Percentiles rank a stretch among this genome's conserved stretches.
phyloP scores from a whole-genome alignment of 2,329 filamentous ascomycete genomes.

The Aspergillus transmontanensis region DNA sequence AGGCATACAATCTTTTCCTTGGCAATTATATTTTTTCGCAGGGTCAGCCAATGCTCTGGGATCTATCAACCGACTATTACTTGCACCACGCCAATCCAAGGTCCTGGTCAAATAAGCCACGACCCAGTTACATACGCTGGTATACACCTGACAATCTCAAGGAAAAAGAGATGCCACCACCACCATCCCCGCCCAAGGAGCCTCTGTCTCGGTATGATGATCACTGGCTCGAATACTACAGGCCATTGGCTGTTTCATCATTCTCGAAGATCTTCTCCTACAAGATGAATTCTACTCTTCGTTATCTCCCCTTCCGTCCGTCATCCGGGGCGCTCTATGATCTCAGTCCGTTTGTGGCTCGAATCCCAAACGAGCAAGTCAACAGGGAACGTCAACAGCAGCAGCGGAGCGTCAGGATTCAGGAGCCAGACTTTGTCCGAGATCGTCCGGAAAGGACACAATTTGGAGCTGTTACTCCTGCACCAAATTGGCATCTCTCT shows the following conservation, averaged over 20 bases:
- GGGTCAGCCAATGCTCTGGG: constrained; percentile 95
- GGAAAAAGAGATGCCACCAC: constrained; percentile 60
- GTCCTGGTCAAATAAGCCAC: constrained; percentile 64
- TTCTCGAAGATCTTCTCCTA: constrained; percentile 91
- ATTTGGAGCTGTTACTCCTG: not conserved
- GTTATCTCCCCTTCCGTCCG: constrained; percentile 75
- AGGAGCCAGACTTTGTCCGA: constrained; percentile 58
- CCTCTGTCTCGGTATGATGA: constrained; percentile 70
- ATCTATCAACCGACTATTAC: constrained; percentile 92
- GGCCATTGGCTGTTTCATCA: constrained; percentile 82
- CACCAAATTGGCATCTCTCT: constrained; percentile 8
- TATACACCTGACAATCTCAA: constrained; percentile 75
- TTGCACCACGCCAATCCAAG: constrained; percentile 87
- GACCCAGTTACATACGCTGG: constrained; percentile 84
- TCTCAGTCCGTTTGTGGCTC: constrained; percentile 83
- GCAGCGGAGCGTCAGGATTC: constrained; percentile 64
- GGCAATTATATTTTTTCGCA: constrained; percentile 90
- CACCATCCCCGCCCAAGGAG: constrained; percentile 32
- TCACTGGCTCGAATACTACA: constrained; percentile 97
- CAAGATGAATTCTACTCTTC: constrained; percentile 86
- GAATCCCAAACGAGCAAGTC: constrained; percentile 60
- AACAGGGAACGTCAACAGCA: constrained; percentile 57
- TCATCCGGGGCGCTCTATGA: constrained; percentile 72
- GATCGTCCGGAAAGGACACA: constrained; percentile 43
- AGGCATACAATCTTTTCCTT: constrained; percentile 95